Base-by-base conservation (phyloP, 352 stramenopile species). In the Phytopythium sindhum region DNA sequence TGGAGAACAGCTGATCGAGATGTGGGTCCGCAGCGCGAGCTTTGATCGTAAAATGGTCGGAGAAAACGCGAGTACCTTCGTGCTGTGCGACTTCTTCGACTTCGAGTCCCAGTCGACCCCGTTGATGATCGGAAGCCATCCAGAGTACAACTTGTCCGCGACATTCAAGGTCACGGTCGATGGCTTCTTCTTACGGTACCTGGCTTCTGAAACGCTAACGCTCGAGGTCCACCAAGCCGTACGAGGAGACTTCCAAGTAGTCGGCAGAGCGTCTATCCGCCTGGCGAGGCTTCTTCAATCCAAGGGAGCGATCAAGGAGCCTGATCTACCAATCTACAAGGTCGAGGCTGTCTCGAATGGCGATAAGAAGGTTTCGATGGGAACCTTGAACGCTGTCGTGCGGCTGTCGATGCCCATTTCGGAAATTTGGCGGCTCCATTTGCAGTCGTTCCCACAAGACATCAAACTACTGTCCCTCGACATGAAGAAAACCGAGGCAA, bases 11-110 rank as follows among this genome's bases (percentile, higher is more conserved):
- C 67, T 98, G 50, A 63, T 98, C 28, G 93, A 98, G 77, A 69
- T 98, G 44, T 93, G 81, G 69, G 83, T 98, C 59, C 37, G 94
- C 57, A 76, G 69, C 15, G 92, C 72, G 8, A 74, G 72, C 33
- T 91, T 97, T 51, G 84, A 97, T 60, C 77, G 67, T 37, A 82
- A 56, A 14, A 77, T 79, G 47, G 71, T 97, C 52, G 78, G 77
- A 9, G 69, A 72, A 17, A 93, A 83, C 58, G 75, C 83, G 2
- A 97, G 89, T 1, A 97, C 91, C 17, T 98, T 98, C 64, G 77
- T 97, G 9, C 64, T 98, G 21, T 90, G 95, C 35, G 94, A 98
- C 61, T 98, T 98, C 62, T 98, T 96, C 65, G 90, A 98, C 65
- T 98, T 97, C 62, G 93, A 98, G 68, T 97, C 90, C 1, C 91